Evolutionary conservation across 73 alveolate species (phyloP).

Genomic region (Loxodes magnus): DNA sequence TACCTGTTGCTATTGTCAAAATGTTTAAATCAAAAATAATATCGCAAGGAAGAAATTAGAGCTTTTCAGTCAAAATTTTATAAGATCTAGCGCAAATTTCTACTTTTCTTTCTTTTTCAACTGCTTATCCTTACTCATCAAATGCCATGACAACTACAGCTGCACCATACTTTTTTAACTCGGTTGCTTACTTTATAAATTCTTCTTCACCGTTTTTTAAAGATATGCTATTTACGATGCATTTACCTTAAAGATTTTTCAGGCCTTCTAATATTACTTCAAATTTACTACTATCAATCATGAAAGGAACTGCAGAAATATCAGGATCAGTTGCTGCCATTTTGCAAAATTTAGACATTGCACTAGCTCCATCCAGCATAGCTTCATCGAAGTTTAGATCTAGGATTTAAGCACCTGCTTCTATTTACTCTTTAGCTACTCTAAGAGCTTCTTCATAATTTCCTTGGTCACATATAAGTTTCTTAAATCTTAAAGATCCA

Average conservation of each 20-base stretch:
- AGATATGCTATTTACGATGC: slow-evolving; percentile 71
- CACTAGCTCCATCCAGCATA: slow-evolving; percentile 55
- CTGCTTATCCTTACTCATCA: slow-evolving; percentile 81
- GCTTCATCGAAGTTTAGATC: slow-evolving; percentile 77
- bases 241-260: slow-evolving; percentile 62
- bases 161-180: slow-evolving; percentile 53
- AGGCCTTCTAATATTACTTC: slow-evolving; percentile 73
- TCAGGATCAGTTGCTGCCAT: slow-evolving; percentile 51
- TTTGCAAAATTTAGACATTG: slow-evolving; percentile 63
- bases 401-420: slow-evolving; percentile 62
- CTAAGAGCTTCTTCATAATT: slow-evolving; percentile 54
- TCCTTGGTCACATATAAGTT: slow-evolving; percentile 37
- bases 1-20: slow-evolving; percentile 73
- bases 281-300: slow-evolving; percentile 75
- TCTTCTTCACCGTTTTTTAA: slow-evolving; percentile 74
- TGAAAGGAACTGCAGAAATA: slow-evolving; percentile 60
- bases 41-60: slow-evolving; percentile 55
- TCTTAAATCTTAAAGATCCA: slow-evolving; percentile 67
- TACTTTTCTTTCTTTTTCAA: slow-evolving; percentile 52
- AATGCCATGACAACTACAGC: slow-evolving; percentile 85
- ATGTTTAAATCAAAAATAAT: slow-evolving; percentile 67
- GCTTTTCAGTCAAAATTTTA: slow-evolving; percentile 31
- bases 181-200: slow-evolving; percentile 44
- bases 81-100: slow-evolving; percentile 55
- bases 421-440: slow-evolving; percentile 62